phyloP scores from a whole-genome alignment of 2,329 filamentous ascomycete species.

The Fusarium udum region DNA sequence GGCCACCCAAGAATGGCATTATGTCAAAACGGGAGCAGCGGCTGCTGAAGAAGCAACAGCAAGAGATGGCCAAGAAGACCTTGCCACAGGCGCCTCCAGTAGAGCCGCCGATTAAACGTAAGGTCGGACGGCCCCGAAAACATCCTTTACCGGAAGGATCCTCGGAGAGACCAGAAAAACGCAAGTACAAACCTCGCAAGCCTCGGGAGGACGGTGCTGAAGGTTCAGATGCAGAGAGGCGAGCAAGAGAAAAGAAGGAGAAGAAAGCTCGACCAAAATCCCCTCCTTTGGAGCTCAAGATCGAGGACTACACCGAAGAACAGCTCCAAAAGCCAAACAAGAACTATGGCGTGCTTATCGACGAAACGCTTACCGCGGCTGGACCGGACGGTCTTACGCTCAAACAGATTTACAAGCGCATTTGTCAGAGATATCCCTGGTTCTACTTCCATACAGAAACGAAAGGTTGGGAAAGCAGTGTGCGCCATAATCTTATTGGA shows the following conservation, averaged over 20 bases:
- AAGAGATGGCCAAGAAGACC: slow-evolving; percentile 61
- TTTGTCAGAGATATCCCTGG: slow-evolving; percentile 66
- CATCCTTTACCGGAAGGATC: slow-evolving; percentile 68
- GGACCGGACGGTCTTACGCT: slow-evolving; percentile 64
- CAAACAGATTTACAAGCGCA: slow-evolving; percentile 71
- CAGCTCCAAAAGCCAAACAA: slow-evolving; percentile 70
- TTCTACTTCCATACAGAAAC: slow-evolving; percentile 69
- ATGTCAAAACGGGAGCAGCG: slow-evolving; percentile 82
- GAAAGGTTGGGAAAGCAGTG: slow-evolving; percentile 73
- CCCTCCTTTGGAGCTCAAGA: slow-evolving; percentile 65
- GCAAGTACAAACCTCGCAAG: slow-evolving; percentile 72
- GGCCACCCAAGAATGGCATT: slow-evolving; percentile 83
- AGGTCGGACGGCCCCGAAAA: slow-evolving; percentile 72
- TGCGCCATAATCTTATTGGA: slow-evolving; percentile 70
- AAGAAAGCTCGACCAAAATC: slow-evolving; percentile 69
- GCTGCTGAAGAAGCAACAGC: slow-evolving; percentile 66
- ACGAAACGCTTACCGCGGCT: slow-evolving; percentile 66
- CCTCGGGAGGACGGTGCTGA: slow-evolving; percentile 65
- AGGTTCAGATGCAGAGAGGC: slow-evolving; percentile 64
- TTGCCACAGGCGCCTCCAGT: slow-evolving; percentile 57
- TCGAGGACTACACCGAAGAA: slow-evolving; percentile 65
- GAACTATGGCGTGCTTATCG: slow-evolving; percentile 69
- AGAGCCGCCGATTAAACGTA: slow-evolving; percentile 67
- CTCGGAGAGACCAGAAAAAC: slow-evolving; percentile 66
- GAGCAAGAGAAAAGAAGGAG: slow-evolving; percentile 67